A percentile compares a stretch with the other conserved stretches of the same genome.
These are phyloP conservation scores for Phialocephala sp. DNA, from an alignment of 2,329 filamentous ascomycete species.

Conservation along the genomic window DNA sequence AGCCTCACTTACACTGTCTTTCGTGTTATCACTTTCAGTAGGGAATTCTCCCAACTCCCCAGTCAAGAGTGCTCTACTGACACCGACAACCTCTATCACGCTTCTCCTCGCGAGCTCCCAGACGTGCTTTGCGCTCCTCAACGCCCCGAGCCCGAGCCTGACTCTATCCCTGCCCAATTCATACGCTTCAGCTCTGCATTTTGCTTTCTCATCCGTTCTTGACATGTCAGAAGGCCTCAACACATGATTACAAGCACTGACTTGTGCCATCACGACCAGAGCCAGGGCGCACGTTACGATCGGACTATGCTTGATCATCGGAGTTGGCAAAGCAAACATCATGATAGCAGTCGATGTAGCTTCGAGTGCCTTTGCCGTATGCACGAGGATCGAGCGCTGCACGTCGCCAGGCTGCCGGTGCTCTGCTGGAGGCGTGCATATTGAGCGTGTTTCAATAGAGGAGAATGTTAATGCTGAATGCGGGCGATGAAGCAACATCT, in stretches of 20 bases:
- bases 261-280: slow-evolving; percentile 56
- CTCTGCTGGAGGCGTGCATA: slow-evolving; percentile 40
- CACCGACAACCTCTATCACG: slow-evolving; percentile 60
- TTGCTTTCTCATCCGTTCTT: slow-evolving; percentile 41
- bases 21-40: neutral
- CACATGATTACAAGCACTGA: slow-evolving; percentile 60
- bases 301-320: slow-evolving; percentile 59
- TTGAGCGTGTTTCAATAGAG: slow-evolving; percentile 25
- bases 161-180: slow-evolving; percentile 54
- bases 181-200: slow-evolving; percentile 25
- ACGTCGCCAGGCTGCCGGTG: slow-evolving; percentile 50
- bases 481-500: slow-evolving; percentile 55
- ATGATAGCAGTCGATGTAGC: slow-evolving; percentile 61
- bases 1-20: neutral
- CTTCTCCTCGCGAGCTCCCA: slow-evolving; percentile 63
- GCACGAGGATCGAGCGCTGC: slow-evolving; percentile 51
- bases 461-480: slow-evolving; percentile 52
- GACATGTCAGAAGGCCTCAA: neutral
- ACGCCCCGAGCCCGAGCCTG: slow-evolving; percentile 62
- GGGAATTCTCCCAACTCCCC: neutral
- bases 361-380: slow-evolving; percentile 64
- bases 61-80: slow-evolving; percentile 53
- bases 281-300: slow-evolving; percentile 62
- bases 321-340: slow-evolving; percentile 58
- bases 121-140: slow-evolving; percentile 58